A percentile compares a stretch with the other conserved stretches of the same genome.
These are phyloP conservation scores for Conticribra guillardii DNA, from an alignment of 108 stramenopile genomes.

Conservation along the genomic window DNA sequence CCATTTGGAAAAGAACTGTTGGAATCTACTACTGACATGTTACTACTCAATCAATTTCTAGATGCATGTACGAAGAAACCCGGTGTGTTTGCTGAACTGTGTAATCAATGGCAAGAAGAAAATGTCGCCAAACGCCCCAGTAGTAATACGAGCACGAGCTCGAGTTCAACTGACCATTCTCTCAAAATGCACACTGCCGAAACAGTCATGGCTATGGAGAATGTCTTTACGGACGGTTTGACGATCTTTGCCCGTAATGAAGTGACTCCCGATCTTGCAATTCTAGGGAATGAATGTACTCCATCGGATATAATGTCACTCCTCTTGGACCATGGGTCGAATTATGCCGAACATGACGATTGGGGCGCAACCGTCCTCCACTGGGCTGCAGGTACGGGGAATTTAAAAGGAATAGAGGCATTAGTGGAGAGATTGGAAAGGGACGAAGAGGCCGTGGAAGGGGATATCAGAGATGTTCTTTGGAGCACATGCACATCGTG, in stretches of 20 bases:
- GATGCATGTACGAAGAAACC: constrained; percentile 8
- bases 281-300: neutral
- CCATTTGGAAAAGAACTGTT: constrained; percentile 18
- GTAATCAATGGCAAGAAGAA: constrained; percentile 8
- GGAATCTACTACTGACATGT: neutral
- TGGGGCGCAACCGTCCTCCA: constrained; percentile 27
- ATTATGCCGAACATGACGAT: constrained; percentile 37
- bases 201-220: constrained; percentile 14
- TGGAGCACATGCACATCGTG: constrained; percentile 23
- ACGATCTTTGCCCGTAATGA: constrained; percentile 15
- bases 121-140: neutral
- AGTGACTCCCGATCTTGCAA: constrained; percentile 4
- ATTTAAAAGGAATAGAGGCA: constrained; percentile 21
- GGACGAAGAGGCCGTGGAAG: constrained; percentile 12
- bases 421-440: constrained; percentile 11
- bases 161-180: neutral
- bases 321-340: constrained; percentile 38
- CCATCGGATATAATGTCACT: constrained; percentile 11
- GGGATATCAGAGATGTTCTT: constrained; percentile 14
- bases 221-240: constrained; percentile 8
- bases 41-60: constrained; percentile 13
- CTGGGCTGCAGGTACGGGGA: constrained; percentile 43
- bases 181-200: constrained; percentile 10
- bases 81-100: constrained; percentile 10
- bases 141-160: neutral